Evolutionary conservation across 331 rosid genomes (phyloP).

Genomic region (Erythrophleum ivorense): DNA sequence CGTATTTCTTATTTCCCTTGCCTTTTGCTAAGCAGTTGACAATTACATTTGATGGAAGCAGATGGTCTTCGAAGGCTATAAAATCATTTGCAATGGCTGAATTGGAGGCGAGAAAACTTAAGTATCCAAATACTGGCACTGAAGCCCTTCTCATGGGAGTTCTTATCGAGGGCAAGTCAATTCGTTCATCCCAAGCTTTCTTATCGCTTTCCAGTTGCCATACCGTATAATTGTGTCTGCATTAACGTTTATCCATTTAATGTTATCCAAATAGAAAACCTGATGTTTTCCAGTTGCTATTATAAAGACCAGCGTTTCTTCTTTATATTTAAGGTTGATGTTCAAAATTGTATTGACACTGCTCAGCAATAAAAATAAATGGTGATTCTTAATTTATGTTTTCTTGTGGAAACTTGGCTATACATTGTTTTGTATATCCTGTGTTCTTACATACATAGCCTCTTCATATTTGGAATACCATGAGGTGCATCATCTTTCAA

Average conservation of each 20-base stretch:
- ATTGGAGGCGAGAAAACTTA: constrained; percentile 79
- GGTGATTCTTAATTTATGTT: neutral
- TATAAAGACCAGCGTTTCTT: neutral
- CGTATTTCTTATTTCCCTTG: neutral
- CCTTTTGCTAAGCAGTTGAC: neutral
- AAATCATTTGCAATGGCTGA: constrained; percentile 74
- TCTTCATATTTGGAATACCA: neutral
- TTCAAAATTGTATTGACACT: neutral
- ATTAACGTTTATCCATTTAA: neutral
- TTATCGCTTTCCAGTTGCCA: neutral
- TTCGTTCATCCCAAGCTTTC: neutral
- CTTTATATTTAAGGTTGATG: neutral
- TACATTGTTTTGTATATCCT: neutral
- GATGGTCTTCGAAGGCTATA: constrained; percentile 86
- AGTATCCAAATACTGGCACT: constrained; percentile 61
- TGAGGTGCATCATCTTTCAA: neutral
- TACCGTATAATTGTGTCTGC: neutral
- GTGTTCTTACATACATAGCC: neutral
- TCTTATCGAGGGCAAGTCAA: constrained; percentile 67
- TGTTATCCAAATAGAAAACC: neutral
- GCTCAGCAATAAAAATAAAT: neutral
- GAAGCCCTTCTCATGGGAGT: constrained; percentile 81
- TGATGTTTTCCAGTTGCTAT: neutral
- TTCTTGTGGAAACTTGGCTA: neutral
- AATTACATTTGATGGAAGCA: constrained; percentile 42